A percentile compares a stretch with the other conserved stretches of the same genome.
Conservation (phyloP, 1,284 basidiomycete genomes). For the Boletus hoseneyae region DNA sequence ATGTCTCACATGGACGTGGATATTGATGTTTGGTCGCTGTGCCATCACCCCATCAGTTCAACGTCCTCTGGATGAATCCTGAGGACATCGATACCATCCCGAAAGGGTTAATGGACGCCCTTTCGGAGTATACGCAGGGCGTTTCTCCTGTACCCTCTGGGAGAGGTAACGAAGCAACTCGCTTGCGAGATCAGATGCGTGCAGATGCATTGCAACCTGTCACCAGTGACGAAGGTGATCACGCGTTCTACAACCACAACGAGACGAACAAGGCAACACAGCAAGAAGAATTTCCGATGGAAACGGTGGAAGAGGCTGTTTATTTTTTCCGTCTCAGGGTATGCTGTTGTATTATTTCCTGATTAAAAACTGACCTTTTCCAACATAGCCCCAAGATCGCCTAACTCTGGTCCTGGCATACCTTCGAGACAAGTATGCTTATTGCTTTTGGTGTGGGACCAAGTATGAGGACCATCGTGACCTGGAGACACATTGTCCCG, state of each 20-base stretch:
- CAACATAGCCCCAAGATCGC: constrained; percentile 60
- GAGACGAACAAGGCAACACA: constrained; percentile 12
- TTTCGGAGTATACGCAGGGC: constrained; percentile 42
- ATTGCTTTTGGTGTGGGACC: constrained; percentile 88
- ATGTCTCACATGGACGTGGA: background rate
- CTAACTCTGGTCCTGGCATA: constrained; percentile 67
- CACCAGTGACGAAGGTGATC: constrained; percentile 28
- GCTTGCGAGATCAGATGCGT: constrained; percentile 64
- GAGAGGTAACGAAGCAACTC: constrained; percentile 41
- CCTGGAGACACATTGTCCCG: constrained; percentile 68
- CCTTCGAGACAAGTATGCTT: constrained; percentile 64
- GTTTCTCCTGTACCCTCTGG: constrained; percentile 12
- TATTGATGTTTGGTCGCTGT: constrained; percentile 1
- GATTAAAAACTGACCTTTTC: constrained; percentile 12
- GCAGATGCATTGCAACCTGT: constrained; percentile 62
- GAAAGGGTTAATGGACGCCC: constrained; percentile 53
- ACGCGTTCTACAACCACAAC: constrained; percentile 24
- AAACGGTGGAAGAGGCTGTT: constrained; percentile 59
- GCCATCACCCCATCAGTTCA: constrained; percentile 51
- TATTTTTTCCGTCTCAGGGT: constrained; percentile 70
- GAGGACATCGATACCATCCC: constrained; percentile 63
- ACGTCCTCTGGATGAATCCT: constrained; percentile 73
- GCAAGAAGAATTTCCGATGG: constrained; percentile 44
- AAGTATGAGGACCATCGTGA: constrained; percentile 64
- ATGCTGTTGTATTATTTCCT: constrained; percentile 23